A percentile compares a stretch with the other conserved stretches of the same genome.
phyloP scores from a whole-genome alignment of 2,329 filamentous ascomycete species.

The Ophiocordyceps unilateralis region DNA sequence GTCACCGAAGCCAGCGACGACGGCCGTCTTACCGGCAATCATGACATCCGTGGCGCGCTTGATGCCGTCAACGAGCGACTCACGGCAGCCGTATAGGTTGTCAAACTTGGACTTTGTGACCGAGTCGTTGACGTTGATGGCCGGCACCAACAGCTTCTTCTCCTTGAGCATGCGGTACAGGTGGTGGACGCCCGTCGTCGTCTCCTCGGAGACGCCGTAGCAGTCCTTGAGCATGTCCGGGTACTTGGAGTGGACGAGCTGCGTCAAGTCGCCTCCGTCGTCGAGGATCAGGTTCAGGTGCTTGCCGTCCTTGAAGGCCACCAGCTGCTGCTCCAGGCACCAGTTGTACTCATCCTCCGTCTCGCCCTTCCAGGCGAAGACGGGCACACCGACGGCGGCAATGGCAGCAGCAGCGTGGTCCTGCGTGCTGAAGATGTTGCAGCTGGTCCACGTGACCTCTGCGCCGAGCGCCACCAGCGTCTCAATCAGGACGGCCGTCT shows the following conservation, averaged over 20 bases:
- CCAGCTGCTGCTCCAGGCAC: slow-evolving; percentile 97
- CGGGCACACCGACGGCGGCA: slow-evolving; percentile 79
- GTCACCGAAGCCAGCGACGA: slow-evolving; percentile 96
- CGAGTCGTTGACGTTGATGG: slow-evolving; percentile 99
- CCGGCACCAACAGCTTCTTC: slow-evolving; percentile 71
- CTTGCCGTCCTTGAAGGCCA: slow-evolving; percentile 91
- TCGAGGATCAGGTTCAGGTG: slow-evolving; percentile 98
- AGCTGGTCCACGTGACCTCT: slow-evolving; percentile 96
- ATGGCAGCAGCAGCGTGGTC: slow-evolving; percentile 97
- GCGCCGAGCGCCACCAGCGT: slow-evolving; percentile 87
- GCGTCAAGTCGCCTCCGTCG: slow-evolving; percentile 92
- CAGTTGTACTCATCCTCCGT: slow-evolving; percentile 99
- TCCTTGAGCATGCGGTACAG: slow-evolving; percentile 97
- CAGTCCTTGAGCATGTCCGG: slow-evolving; percentile 96
- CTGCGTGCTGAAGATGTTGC: slow-evolving; percentile 99
- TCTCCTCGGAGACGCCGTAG: slow-evolving; percentile 98
- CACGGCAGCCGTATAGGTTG: slow-evolving; percentile 98
- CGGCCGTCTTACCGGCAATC: slow-evolving; percentile 97
- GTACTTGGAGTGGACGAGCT: slow-evolving; percentile 95
- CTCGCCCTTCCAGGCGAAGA: slow-evolving; percentile 70
- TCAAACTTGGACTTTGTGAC: slow-evolving; percentile 99
- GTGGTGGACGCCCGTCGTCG: slow-evolving; percentile 98
- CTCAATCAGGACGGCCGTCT: slow-evolving; percentile 98
- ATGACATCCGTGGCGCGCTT: slow-evolving; percentile 99
- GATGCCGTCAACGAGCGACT: slow-evolving; percentile 97